A percentile compares a stretch with the other conserved stretches of the same genome.
These are phyloP conservation scores for Dissophora ornata DNA, from an alignment of 192 early-diverging fungal genomes.

Conservation along the genomic window DNA sequence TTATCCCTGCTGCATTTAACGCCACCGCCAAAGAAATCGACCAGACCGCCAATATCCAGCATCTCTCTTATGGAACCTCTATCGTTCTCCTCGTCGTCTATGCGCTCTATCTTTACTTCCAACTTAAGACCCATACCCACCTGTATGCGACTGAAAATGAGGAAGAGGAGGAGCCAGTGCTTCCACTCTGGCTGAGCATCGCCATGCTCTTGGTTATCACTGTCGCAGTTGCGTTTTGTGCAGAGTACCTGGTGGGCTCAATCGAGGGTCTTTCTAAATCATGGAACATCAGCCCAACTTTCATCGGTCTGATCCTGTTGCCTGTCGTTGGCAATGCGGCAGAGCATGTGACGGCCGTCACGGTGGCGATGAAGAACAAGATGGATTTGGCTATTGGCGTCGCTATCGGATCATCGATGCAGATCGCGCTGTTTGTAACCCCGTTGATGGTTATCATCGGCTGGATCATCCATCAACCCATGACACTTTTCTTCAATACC, in stretches of 20 bases:
- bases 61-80: slow-evolving; percentile 73
- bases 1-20: slow-evolving; percentile 78
- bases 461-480: slow-evolving; percentile 83
- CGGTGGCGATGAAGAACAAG: slow-evolving; percentile 85
- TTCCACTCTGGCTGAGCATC: slow-evolving; percentile 54
- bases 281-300: slow-evolving; percentile 80
- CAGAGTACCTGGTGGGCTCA: slow-evolving; percentile 86
- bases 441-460: slow-evolving; percentile 80
- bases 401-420: slow-evolving; percentile 89
- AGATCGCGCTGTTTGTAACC: slow-evolving; percentile 87
- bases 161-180: slow-evolving; percentile 72
- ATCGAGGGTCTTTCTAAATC: slow-evolving; percentile 80
- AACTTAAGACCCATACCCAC: slow-evolving; percentile 83
- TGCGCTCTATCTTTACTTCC: slow-evolving; percentile 71
- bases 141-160: slow-evolving; percentile 59
- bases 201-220: slow-evolving; percentile 70
- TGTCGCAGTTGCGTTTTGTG: slow-evolving; percentile 78
- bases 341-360: slow-evolving; percentile 87
- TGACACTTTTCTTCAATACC: slow-evolving; percentile 85
- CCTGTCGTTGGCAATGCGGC: slow-evolving; percentile 94
- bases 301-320: slow-evolving; percentile 91
- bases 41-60: slow-evolving; percentile 58
- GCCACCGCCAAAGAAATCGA: slow-evolving; percentile 44
- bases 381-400: slow-evolving; percentile 93
- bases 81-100: slow-evolving; percentile 78